phyloP scores from a whole-genome alignment of 2,329 filamentous ascomycete species.

The Trichoderma gracile region DNA sequence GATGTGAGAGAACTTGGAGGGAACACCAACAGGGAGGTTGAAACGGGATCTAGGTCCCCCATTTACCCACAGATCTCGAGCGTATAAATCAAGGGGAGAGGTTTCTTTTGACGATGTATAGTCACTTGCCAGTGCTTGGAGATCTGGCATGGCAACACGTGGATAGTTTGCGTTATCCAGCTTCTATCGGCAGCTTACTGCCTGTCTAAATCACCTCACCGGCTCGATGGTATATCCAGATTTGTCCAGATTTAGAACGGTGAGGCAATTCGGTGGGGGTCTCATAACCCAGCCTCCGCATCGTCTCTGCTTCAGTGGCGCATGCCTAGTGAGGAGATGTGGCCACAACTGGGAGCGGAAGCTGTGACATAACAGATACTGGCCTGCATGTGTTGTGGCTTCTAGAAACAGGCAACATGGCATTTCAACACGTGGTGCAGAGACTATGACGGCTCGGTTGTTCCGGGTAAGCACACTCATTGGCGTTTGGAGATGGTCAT shows the following conservation, averaged over 20 bases:
- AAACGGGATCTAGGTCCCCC: no score
- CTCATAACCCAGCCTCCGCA: not conserved
- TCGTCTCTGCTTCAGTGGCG: not conserved
- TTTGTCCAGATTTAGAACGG: no score
- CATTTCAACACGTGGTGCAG: slow-evolving; percentile 6
- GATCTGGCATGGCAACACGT: not conserved
- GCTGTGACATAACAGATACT: not conserved
- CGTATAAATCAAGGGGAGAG: no score
- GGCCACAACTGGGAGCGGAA: not conserved
- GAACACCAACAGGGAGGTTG: no score
- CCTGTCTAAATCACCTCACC: not conserved
- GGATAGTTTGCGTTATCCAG: not conserved
- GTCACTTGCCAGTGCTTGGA: not conserved
- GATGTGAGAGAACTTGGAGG: no score
- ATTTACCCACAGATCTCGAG: no score
- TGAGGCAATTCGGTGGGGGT: not conserved
- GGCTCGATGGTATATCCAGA: not conserved
- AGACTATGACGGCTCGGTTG: not conserved
- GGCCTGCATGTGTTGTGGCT: not conserved
- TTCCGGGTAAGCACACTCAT: no score
- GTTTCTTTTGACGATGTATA: no score
- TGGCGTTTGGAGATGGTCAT: not conserved
- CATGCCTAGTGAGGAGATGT: not conserved
- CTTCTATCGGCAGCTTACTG: not conserved
- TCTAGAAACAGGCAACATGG: slow-evolving; percentile 2